These are phyloP conservation scores for Aspergillus felis DNA, from an alignment of 2,329 filamentous ascomycete species.

Conservation along the genomic window DNA sequence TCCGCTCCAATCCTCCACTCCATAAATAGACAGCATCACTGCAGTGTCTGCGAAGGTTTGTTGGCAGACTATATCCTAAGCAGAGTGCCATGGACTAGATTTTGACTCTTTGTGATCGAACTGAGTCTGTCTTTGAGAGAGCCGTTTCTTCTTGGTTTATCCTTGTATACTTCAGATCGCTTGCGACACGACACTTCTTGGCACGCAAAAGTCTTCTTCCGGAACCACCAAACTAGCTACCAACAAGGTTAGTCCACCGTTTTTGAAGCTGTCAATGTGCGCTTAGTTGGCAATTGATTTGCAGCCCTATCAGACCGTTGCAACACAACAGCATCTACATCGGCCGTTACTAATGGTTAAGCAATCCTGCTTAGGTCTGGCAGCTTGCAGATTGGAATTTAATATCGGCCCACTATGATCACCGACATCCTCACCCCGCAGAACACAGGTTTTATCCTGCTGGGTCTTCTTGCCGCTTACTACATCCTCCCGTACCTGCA, in stretches of 20 bases:
- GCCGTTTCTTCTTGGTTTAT: not conserved
- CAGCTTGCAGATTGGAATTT: not conserved
- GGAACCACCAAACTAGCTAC: not conserved
- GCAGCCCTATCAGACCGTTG: no score
- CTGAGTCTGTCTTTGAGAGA: not conserved
- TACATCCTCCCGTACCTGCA: constrained; percentile 57
- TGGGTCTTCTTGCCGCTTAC: constrained; percentile 51
- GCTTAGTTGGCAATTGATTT: not conserved
- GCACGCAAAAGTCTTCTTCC: not conserved
- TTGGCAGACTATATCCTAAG: not conserved
- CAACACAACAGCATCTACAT: not conserved
- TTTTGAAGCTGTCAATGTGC: not conserved
- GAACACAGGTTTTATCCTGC: constrained; percentile 37
- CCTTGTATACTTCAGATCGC: no score
- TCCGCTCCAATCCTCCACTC: not conserved
- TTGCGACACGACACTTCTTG: not conserved
- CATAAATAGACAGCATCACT: constrained; percentile 11
- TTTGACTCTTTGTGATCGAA: not conserved
- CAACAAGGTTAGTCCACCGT: not conserved
- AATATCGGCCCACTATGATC: constrained; percentile 20
- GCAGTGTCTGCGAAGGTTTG: not conserved
- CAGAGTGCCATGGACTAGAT: not conserved
- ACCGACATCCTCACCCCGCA: constrained; percentile 24
- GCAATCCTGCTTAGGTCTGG: not conserved
- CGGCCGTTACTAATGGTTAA: not conserved